These are phyloP conservation scores for Chrysoporthe austroafricana DNA, from an alignment of 2,329 filamentous ascomycete species.

Conservation along the genomic window DNA sequence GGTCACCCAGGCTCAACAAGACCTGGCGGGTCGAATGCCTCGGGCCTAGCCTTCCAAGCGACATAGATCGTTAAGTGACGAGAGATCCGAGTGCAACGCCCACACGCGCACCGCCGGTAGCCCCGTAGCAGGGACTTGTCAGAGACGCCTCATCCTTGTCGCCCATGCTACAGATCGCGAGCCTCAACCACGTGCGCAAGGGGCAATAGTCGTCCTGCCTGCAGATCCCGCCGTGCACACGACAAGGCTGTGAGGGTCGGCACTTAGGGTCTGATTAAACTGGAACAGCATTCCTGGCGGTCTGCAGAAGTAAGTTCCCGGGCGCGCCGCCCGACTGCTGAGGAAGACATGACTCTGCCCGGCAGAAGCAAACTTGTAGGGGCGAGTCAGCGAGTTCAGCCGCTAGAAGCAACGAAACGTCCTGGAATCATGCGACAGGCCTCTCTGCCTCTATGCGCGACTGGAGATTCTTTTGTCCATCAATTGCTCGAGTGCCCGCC, in stretches of 20 bases:
- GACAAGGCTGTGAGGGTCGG: background rate
- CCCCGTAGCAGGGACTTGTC: constrained; percentile 9
- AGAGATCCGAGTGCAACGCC: constrained; percentile 17
- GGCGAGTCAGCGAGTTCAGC: constrained; percentile 12
- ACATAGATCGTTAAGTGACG: background rate
- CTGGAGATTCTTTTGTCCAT: constrained; percentile 17
- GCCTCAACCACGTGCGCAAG: constrained; percentile 25
- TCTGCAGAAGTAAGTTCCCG: constrained; percentile 5
- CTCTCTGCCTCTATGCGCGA: background rate
- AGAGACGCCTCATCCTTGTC: constrained; percentile 22
- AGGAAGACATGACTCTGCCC: constrained; percentile 2
- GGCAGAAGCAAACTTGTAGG: background rate
- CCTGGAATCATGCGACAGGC: constrained; percentile 25
- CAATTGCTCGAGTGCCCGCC: constrained; percentile 1
- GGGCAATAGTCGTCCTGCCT: background rate
- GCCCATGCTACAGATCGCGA: constrained; percentile 18
- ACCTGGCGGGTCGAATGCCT: background rate
- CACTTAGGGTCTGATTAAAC: background rate
- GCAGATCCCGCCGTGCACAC: background rate
- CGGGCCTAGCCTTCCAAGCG: background rate
- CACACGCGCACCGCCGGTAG: background rate
- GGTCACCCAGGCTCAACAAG: background rate
- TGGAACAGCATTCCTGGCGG: background rate
- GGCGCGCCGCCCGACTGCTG: background rate
- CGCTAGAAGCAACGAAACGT: constrained; percentile 20